Conservation (phyloP, 768 basidiomycete species). For the Calocera cornea region DNA sequence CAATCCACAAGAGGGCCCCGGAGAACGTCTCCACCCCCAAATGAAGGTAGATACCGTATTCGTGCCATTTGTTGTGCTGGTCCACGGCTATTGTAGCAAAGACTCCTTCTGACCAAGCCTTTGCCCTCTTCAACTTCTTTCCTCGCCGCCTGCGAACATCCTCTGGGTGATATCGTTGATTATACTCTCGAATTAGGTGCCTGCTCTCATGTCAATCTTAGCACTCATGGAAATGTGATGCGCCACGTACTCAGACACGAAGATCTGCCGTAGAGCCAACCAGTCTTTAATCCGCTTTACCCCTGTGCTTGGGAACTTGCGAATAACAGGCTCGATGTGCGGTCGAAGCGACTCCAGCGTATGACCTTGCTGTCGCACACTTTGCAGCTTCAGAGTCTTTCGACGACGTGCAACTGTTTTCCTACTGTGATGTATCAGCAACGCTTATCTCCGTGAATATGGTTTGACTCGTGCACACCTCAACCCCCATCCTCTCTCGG, state of each 20-base stretch:
- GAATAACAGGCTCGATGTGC: background rate
- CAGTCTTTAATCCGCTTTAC: background rate
- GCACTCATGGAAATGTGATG: background rate
- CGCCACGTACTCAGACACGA: background rate
- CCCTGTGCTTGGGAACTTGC: background rate
- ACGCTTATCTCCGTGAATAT: background rate
- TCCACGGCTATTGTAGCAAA: conserved; percentile 29
- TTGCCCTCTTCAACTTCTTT: conserved; percentile 19
- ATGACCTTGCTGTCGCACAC: background rate
- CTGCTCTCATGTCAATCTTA: background rate
- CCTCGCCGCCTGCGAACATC: conserved; percentile 13
- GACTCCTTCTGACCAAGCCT: conserved; percentile 32
- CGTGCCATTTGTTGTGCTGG: conserved; percentile 37
- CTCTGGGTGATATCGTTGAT: background rate
- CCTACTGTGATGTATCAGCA: background rate
- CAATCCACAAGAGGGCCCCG: background rate
- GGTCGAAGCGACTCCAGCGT: background rate
- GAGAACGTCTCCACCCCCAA: conserved; percentile 15
- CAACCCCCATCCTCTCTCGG: background rate
- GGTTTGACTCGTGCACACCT: background rate
- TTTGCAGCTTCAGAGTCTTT: background rate
- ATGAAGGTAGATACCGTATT: conserved; percentile 26
- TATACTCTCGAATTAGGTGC: background rate
- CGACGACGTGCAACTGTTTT: background rate
- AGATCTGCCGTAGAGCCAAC: background rate